These are phyloP conservation scores for Mesotaenium endlicherianum DNA, from an alignment of 139 green algal species.

Conservation along the genomic window DNA sequence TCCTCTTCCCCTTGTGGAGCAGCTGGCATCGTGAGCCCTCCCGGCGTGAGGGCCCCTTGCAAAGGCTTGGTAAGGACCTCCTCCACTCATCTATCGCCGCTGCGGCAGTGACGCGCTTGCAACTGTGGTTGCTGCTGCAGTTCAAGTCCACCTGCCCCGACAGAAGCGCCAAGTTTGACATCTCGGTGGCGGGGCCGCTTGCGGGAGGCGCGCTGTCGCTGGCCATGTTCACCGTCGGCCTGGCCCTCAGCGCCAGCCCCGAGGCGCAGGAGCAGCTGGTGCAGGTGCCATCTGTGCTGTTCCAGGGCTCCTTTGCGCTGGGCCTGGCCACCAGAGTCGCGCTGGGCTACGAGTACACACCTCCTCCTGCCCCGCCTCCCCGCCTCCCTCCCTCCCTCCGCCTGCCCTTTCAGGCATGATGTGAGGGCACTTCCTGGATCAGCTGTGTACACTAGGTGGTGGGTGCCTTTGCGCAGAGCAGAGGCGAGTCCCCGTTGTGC, in stretches of 20 bases:
- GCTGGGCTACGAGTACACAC: constrained; percentile 45
- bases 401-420: too few species aligned
- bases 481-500: too few species aligned
- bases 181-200: constrained; percentile 39
- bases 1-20: too few species aligned
- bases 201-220: constrained; percentile 21
- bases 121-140: constrained; percentile 7
- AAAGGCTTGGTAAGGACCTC: too few species aligned
- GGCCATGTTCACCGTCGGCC: constrained; percentile 36
- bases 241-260: constrained; percentile 5
- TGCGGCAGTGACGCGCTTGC: too few species aligned
- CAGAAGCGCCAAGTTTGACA: constrained; percentile 43
- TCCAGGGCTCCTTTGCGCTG: constrained; percentile 42
- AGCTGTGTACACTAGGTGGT: too few species aligned
- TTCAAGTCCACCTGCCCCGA: constrained; percentile 43
- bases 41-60: too few species aligned
- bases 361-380: neutral
- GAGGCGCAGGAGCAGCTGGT: constrained; percentile 28
- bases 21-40: too few species aligned
- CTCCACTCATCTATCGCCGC: too few species aligned
- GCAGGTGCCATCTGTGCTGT: constrained; percentile 37
- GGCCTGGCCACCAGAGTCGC: constrained; percentile 12
- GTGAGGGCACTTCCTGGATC: too few species aligned
- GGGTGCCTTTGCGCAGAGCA: too few species aligned
- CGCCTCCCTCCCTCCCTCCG: neutral